Evolutionary conservation across 1,139 yeast species (phyloP), one percentile per base, ranked within the genome.

Genomic region (Debaryomyces singareniensis): DNA sequence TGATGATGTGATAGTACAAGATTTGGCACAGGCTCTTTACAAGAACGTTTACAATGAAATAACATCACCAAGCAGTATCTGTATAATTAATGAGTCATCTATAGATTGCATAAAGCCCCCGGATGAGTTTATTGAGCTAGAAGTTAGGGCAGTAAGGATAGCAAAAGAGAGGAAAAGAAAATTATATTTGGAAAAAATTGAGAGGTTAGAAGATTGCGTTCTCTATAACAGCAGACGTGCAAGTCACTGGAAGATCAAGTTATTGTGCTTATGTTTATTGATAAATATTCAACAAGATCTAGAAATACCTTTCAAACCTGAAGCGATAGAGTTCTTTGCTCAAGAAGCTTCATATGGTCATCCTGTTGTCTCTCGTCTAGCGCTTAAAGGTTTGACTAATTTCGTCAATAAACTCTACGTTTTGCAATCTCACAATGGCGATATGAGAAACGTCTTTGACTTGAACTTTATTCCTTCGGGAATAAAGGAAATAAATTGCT

Each of bases 201-300:
- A 49, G 3, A 56, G 54, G 16, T 45, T 80, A 4, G 75, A 76
- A 34, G 56, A 56, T 2, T 44, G 48, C n/a, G 58, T 78, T 5
- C 40, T 77, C 13, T 36, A 43, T 9, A 56, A 60, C 34, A 66
- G 64, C 25, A 41, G 49, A 24, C 37, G 47, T 0, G 58, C 65
- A 13, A 49, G 67, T 2, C 86, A 82, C 39, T 89, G 97, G 97
- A 83, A 78, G 42, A 60, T 73, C 5, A 66, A 77, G 5, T 58
- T 73, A 10, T 58, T 77, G 21, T 72, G 77, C 32, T 52, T 84
- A 29, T 67, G 71, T 6, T 54, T 81, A 16, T 53, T 84, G 31
- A 61, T 72, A 2, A 64, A 67, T 21, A 48, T 82, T 5, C 84
- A 81, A 45, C 57, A 70, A 2, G 75, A 71, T 40, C 51, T 69